phyloP scores from a whole-genome alignment of 371 early-diverging fungal species.

The Lichtheimia ramosa region DNA sequence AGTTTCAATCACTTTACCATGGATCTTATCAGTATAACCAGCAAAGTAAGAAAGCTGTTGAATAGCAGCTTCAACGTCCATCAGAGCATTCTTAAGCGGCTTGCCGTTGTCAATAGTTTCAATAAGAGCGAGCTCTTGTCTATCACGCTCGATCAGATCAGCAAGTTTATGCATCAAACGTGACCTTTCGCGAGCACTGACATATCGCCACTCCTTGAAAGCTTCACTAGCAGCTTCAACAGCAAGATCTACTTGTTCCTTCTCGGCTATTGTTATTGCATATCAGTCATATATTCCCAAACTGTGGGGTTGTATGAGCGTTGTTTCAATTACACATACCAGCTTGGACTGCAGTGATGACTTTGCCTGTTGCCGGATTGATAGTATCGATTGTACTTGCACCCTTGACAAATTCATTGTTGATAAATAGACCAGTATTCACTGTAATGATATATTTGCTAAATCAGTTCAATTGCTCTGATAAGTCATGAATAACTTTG shows the following conservation, averaged over 20 bases:
- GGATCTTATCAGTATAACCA: conserved; percentile 80
- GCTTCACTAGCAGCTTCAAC: conserved; percentile 49
- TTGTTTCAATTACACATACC: conserved; percentile 20
- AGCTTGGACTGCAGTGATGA: conserved; percentile 41
- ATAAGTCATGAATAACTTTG: no score
- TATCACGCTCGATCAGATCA: conserved; percentile 39
- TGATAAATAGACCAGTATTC: conserved; percentile 55
- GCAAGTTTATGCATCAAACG: conserved; percentile 48
- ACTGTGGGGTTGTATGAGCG: background rate
- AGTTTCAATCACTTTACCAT: conserved; percentile 51
- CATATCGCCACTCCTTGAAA: conserved; percentile 40
- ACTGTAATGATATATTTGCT: conserved; percentile 19
- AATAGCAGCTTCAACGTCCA: conserved; percentile 49
- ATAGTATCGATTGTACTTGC: conserved; percentile 43
- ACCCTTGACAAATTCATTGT: conserved; percentile 50
- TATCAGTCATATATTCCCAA: background rate
- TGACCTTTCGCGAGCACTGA: conserved; percentile 30
- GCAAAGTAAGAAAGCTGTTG: conserved; percentile 68
- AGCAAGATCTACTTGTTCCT: conserved; percentile 44
- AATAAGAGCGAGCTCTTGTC: conserved; percentile 42
- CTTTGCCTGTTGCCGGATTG: conserved; percentile 44
- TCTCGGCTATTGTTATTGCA: conserved; percentile 25
- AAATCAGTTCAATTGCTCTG: background rate
- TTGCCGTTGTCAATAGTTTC: conserved; percentile 50
- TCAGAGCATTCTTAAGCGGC: conserved; percentile 34